Evolutionary conservation across 371 early-diverging fungal species (phyloP), one percentile per base, ranked within the genome.

Genomic region (Lichtheimia corymbifera): DNA sequence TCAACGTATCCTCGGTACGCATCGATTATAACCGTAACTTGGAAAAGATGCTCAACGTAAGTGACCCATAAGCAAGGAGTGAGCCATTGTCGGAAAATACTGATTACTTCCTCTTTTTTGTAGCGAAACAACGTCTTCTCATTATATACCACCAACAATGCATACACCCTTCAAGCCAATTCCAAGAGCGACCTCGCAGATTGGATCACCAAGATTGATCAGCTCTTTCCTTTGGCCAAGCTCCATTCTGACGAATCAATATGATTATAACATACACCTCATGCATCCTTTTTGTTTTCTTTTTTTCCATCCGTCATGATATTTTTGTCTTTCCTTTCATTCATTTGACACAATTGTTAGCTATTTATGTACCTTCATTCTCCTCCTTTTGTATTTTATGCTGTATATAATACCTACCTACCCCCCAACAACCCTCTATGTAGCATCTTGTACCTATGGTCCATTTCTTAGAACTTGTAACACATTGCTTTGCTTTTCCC

Each of bases 141-240:
- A 11, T 73, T 95, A 55, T 92, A 91, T 71, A 90, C 93, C 49
- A 83, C 77, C 59, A 89, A 89, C 53, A 90, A 89, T 63, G 85
- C 91, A 52, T 88, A 91, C 56, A 73, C 93, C 63, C 69, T 94
- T 25, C 90, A 89, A 65, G 91, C 93, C 15, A 72, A 83, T 5
- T 80, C 82, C 1, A 76, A 82, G 41, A 76, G 77, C 11, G 92
- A 92, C 15, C 84, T 93, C 85, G 72, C 85, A 42, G 77, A 80
- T 27, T 95, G 96, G 96, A 83, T 94, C 30, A 73, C 80, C 40
- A 83, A 84, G 47, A 82, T 91, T 55, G 91, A 91, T 63, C 85
- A 81, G 50, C 82, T 81, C 64, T 84, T 79, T 42, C 82, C 81
- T 24, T 51, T 76, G 24, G 75, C 78, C 22, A 70, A 59, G 50